Evolutionary conservation across 139 green algal species (phyloP).

Genomic region (Eudorina sp.): DNA sequence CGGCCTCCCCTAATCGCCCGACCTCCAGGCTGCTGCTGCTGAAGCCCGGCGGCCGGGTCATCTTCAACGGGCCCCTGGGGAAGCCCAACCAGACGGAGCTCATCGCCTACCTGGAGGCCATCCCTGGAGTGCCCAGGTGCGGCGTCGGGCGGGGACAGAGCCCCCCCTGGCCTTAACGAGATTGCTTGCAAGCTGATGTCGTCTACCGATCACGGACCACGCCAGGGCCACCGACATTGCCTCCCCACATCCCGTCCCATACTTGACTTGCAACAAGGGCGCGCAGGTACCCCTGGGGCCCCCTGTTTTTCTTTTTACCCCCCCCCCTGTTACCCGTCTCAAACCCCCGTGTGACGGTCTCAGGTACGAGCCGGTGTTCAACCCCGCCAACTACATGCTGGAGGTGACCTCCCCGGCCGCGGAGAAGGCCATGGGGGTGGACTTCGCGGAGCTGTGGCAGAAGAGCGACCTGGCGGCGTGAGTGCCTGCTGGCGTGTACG

Average conservation of each 20-base stretch:
- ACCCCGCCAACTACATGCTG: slow-evolving; percentile 87
- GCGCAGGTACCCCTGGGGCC: no score
- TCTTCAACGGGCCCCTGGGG: slow-evolving; percentile 87
- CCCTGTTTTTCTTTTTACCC: no score
- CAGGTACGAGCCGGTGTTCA: slow-evolving; percentile 57
- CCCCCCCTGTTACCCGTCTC: no score
- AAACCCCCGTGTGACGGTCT: no score
- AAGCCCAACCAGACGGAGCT: slow-evolving; percentile 60
- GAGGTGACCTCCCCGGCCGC: slow-evolving; percentile 51
- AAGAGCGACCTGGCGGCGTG: slow-evolving; percentile 5
- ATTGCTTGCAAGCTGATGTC: no score
- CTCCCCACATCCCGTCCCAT: no score
- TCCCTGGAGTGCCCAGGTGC: slow-evolving; percentile 20
- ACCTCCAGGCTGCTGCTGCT: slow-evolving; percentile 75
- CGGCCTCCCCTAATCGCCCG: background rate
- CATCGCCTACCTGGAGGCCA: slow-evolving; percentile 68
- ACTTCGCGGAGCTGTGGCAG: slow-evolving; percentile 38
- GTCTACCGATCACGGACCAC: no score
- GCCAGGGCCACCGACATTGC: no score
- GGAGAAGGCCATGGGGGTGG: slow-evolving; percentile 15
- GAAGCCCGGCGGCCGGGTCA: slow-evolving; percentile 75
- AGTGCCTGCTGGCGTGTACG: background rate
- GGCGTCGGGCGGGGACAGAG: background rate
- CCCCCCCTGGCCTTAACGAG: no score
- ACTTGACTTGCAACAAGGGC: no score